Percentiles rank a stretch among this genome's conserved stretches.
These are phyloP conservation scores for Aaosphaeria arxii DNA, from an alignment of 2,329 filamentous ascomycete species.

Conservation along the genomic window DNA sequence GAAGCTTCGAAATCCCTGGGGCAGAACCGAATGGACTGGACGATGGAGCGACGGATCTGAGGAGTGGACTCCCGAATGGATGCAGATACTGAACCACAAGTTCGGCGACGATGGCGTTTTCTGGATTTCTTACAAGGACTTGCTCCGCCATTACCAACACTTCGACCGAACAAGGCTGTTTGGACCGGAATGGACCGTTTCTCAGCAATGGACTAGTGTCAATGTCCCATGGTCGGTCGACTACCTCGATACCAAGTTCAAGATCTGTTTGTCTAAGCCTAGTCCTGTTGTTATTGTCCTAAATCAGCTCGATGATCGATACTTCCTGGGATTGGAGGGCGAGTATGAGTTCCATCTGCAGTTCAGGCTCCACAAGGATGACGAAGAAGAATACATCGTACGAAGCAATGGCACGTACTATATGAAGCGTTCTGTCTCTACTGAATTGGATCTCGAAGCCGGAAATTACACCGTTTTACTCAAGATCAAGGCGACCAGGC, in stretches of 20 bases:
- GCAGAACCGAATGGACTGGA: conserved; percentile 75
- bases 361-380: conserved; percentile 58
- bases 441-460: conserved; percentile 70
- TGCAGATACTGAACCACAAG: conserved; percentile 67
- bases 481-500: conserved; percentile 68
- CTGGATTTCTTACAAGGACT: conserved; percentile 60
- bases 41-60: conserved; percentile 80
- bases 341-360: conserved; percentile 58
- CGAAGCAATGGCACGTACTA: conserved; percentile 55
- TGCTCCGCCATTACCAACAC: conserved; percentile 57
- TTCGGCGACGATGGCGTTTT: conserved; percentile 74
- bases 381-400: conserved; percentile 59
- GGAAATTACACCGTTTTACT: conserved; percentile 74
- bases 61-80: conserved; percentile 80
- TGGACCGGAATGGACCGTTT: conserved; percentile 58
- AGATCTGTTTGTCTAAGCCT: conserved; percentile 50
- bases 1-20: conserved; percentile 70
- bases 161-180: conserved; percentile 62
- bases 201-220: conserved; percentile 60
- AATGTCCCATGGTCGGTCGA: conserved; percentile 60
- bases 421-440: conserved; percentile 73
- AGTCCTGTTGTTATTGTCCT: conserved; percentile 58
- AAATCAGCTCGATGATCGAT: conserved; percentile 60
- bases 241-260: conserved; percentile 60
- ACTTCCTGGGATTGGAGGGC: conserved; percentile 56